A percentile compares a stretch with the other conserved stretches of the same genome.
phyloP scores from a whole-genome alignment of 116 monocot species.

The Dioscorea cayenensis region DNA sequence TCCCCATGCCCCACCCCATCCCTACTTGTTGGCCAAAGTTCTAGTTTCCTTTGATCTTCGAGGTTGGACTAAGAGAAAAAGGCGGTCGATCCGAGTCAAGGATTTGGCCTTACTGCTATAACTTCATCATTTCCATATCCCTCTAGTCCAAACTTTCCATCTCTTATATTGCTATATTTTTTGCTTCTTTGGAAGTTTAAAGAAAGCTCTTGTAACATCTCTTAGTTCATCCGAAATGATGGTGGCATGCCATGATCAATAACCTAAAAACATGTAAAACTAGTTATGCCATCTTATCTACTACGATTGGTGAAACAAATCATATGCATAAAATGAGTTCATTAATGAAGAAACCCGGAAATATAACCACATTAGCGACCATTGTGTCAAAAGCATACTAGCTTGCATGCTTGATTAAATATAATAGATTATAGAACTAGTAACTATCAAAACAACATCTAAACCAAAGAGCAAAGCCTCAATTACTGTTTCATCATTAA shows the following conservation, averaged over 20 bases:
- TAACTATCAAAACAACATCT: too few relatives aligned
- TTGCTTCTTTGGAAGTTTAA: constrained; percentile 32
- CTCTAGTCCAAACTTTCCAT: constrained; percentile 36
- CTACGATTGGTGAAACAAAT: too few relatives aligned
- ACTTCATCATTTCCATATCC: constrained; percentile 69
- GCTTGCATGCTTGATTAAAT: too few relatives aligned
- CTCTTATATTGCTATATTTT: constrained; percentile 25
- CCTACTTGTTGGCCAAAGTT: constrained; percentile 53
- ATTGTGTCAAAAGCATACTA: too few relatives aligned
- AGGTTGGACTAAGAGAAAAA: constrained; percentile 53
- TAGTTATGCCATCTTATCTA: too few relatives aligned
- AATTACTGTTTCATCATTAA: too few relatives aligned
- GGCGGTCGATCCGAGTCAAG: constrained; percentile 63
- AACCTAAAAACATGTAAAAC: constrained; percentile 13
- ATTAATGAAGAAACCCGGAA: too few relatives aligned
- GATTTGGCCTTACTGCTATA: constrained; percentile 28
- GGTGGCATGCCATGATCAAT: constrained; percentile 29
- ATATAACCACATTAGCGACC: too few relatives aligned
- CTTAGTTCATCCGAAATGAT: constrained; percentile 30
- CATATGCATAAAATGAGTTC: too few relatives aligned
- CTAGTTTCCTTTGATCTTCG: constrained; percentile 40
- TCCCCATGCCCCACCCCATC: too few relatives aligned
- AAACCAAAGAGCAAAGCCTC: too few relatives aligned
- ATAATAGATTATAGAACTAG: too few relatives aligned
- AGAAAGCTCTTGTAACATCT: constrained; percentile 19